Percentiles rank a stretch among this genome's conserved stretches.
phyloP scores from a whole-genome alignment of 202 grass and related monocot genomes.

The Miscanthus sacchariflorus region DNA sequence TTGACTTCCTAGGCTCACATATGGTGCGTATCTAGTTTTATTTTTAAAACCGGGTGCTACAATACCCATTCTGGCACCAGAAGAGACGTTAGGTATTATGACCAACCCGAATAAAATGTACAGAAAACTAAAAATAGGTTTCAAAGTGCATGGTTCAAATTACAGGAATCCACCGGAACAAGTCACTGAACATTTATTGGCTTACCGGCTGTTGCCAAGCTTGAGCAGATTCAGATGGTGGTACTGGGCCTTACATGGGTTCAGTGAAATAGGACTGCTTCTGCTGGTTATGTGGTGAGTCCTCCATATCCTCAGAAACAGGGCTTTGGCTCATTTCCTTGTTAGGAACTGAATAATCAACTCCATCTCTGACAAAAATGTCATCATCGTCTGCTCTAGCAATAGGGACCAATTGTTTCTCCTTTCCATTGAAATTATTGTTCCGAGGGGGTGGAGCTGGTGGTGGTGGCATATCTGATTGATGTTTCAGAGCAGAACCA shows the following conservation, averaged over 20 bases:
- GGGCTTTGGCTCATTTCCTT: conserved; percentile 91
- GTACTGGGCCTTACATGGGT: conserved; percentile 87
- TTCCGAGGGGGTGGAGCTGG: conserved; percentile 51
- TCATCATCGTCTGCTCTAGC: conserved; percentile 50
- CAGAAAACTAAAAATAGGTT: neutral
- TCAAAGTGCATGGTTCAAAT: conserved; percentile 5
- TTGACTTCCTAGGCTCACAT: too few relatives aligned
- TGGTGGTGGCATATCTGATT: conserved; percentile 63
- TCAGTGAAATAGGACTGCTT: conserved; percentile 86
- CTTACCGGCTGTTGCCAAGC: conserved; percentile 84
- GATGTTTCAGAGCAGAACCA: conserved; percentile 57
- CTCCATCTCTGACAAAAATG: conserved; percentile 91
- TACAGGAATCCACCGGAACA: neutral
- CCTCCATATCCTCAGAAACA: conserved; percentile 90
- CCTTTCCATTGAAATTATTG: conserved; percentile 56
- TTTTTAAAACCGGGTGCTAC: too few relatives aligned
- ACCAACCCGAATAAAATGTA: neutral
- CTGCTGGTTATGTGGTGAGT: conserved; percentile 60
- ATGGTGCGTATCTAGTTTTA: too few relatives aligned
- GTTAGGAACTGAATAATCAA: conserved; percentile 84
- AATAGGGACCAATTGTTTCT: conserved; percentile 56
- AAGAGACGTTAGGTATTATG: conserved; percentile 36
- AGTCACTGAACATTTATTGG: conserved; percentile 28
- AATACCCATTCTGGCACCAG: conserved; percentile 73
- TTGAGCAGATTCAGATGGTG: conserved; percentile 81